Evolutionary conservation across 176 grass and related monocot species (phyloP).

Genomic region (Typha latifolia): DNA sequence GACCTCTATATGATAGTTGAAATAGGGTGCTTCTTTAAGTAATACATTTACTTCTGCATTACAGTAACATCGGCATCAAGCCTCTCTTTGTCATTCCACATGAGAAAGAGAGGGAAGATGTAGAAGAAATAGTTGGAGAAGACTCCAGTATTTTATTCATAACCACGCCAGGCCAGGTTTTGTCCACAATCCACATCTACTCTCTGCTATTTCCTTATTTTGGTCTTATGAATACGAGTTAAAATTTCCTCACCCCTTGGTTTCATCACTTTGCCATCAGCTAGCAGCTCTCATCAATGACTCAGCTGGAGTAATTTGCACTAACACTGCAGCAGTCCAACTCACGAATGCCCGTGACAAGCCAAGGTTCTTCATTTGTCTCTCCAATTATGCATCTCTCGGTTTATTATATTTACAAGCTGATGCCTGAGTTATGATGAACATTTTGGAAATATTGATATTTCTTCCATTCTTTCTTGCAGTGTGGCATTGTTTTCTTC

Average conservation of each 20-base stretch:
- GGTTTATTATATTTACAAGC: background rate
- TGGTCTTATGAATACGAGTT: background rate
- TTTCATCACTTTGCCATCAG: slow-evolving; percentile 7
- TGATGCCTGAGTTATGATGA: background rate
- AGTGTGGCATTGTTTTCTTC: slow-evolving; percentile 79
- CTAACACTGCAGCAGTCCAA: slow-evolving; percentile 84
- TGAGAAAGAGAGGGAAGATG: slow-evolving; percentile 80
- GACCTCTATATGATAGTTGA: background rate
- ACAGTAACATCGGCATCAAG: slow-evolving; percentile 40
- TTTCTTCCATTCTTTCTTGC: background rate
- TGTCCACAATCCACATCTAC: background rate
- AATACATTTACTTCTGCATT: slow-evolving; percentile 3
- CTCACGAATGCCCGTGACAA: slow-evolving; percentile 73
- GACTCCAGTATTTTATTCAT: slow-evolving; percentile 58
- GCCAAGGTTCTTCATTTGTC: slow-evolving; percentile 33
- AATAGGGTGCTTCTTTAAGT: background rate
- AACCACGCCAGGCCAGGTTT: slow-evolving; percentile 69
- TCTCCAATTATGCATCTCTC: background rate
- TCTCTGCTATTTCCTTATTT: background rate
- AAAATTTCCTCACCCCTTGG: background rate
- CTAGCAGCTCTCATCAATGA: slow-evolving; percentile 79
- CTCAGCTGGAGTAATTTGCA: slow-evolving; percentile 54
- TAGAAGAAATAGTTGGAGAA: slow-evolving; percentile 52
- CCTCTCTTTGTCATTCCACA: slow-evolving; percentile 91
- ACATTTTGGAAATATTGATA: background rate